Base-by-base conservation (phyloP, 257 asterid genomes). In the Fraxinus americana region DNA sequence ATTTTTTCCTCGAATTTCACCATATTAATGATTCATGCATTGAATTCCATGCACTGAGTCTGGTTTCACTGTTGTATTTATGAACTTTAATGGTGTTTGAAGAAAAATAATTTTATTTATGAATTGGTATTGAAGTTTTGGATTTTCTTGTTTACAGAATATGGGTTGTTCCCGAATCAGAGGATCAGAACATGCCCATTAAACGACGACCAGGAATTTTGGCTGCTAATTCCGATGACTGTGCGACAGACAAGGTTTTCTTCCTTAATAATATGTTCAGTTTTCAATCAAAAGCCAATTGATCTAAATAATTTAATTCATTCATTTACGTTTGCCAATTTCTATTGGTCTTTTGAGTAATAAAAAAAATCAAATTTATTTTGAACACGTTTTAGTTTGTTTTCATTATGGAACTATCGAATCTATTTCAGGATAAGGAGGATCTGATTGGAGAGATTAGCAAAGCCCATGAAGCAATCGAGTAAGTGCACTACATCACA, bases 381-480 rank as follows among this genome's bases (percentile, higher is more conserved):
- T 19, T 52, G 23, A 5, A 52, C 61, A n/a, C 17, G 16, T 14
- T 17, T 36, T 35, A 35, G 29, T 70, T 70, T 39, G 35, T 25
- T 1, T 4, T 57, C 14, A 12, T 43, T 43, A 43, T 77, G 82
- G 90, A 76, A 3, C 12, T 43, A 43, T 43, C 52, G 16, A 43
- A 80, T 72, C 67, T 52, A 57, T 76, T 78, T 57, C 88, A 75
- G 83, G 89, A 88, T 76, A 87, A 86, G 43, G 85, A 89, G 71
- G 87, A 72, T 21, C 29, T 83, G 77, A 38, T 82, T 27, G 77
- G 83, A 39, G 90, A 82, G 76, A 82, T 88, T 80, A 89, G 82
- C 82, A 87, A 86, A 82, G 85, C 91, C 5, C 87, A 88, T 72
- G 89, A 83, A 84, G 90, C 92, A 41, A 87, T 88, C 45, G 79